phyloP scores from a whole-genome alignment of 176 grass and related monocot genomes.

The Triticum dicoccoides region DNA sequence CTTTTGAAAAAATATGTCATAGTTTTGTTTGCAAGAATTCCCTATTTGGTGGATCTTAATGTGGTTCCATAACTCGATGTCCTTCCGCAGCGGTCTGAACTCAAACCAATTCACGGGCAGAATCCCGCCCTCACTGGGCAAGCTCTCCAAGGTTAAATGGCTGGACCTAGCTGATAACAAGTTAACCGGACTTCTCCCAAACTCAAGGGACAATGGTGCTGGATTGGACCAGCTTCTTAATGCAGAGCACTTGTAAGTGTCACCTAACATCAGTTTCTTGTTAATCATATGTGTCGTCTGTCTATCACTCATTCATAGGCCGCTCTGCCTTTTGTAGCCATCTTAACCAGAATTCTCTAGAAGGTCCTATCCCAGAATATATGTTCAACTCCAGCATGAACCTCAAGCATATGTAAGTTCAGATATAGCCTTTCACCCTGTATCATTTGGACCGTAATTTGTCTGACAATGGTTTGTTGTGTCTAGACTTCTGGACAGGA shows the following conservation, averaged over 20 bases:
- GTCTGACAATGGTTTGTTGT: constrained; percentile 10
- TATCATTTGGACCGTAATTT: background rate
- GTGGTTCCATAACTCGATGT: background rate
- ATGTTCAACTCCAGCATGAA: constrained; percentile 59
- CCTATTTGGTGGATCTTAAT: background rate
- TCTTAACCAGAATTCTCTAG: constrained; percentile 68
- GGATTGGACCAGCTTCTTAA: constrained; percentile 64
- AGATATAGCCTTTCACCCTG: background rate
- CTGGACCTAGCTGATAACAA: constrained; percentile 63
- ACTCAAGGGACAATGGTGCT: constrained; percentile 42
- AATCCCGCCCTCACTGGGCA: constrained; percentile 64
- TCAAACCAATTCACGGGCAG: constrained; percentile 56
- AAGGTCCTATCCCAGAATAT: constrained; percentile 53
- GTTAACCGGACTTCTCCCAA: constrained; percentile 54
- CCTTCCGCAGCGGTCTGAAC: constrained; percentile 48
- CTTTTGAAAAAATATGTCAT: background rate
- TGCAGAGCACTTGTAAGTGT: constrained; percentile 63
- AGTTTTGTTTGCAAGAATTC: background rate
- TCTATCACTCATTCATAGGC: constrained; percentile 9
- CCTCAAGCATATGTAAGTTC: constrained; percentile 72
- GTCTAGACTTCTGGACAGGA: constrained; percentile 69
- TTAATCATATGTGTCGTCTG: background rate
- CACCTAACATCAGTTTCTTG: background rate
- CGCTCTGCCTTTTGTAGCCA: constrained; percentile 47
- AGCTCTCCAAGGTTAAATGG: constrained; percentile 55